A percentile compares a stretch with the other conserved stretches of the same genome.
phyloP scores from a whole-genome alignment of 2,329 filamentous ascomycete genomes.

The Parascedosporium putredinis region DNA sequence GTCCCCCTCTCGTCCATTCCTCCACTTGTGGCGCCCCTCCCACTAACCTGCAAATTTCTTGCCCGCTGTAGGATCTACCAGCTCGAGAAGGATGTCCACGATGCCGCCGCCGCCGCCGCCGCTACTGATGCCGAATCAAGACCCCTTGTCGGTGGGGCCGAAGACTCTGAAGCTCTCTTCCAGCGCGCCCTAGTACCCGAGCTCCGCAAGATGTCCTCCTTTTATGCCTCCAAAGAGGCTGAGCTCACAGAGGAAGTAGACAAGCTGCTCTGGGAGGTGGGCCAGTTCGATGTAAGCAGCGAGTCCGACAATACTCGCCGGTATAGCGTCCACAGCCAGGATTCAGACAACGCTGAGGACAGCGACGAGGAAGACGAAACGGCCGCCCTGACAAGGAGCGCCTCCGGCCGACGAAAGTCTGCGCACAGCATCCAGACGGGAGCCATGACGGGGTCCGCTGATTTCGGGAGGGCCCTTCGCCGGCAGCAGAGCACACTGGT shows the following conservation, averaged over 20 bases:
- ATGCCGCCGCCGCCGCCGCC: conserved; percentile 40
- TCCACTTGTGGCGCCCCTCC: background rate
- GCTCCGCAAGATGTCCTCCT: conserved; percentile 85
- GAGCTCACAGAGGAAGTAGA: conserved; percentile 78
- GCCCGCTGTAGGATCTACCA: conserved; percentile 65
- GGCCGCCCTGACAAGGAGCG: conserved; percentile 38
- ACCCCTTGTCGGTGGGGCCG: conserved; percentile 63
- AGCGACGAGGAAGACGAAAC: conserved; percentile 54
- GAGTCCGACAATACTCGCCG: conserved; percentile 23
- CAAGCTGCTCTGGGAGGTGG: conserved; percentile 64
- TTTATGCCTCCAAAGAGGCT: conserved; percentile 80
- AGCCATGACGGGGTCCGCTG: conserved; percentile 53
- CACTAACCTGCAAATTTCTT: too few relatives aligned
- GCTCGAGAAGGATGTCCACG: conserved; percentile 75
- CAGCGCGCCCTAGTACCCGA: conserved; percentile 73
- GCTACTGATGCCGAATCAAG: conserved; percentile 69
- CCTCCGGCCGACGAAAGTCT: conserved; percentile 22
- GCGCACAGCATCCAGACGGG: conserved; percentile 25
- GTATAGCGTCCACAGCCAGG: conserved; percentile 30
- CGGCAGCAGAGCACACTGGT: conserved; percentile 57
- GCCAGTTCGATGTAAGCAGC: conserved; percentile 53
- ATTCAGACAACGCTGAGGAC: conserved; percentile 52
- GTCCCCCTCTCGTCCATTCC: background rate
- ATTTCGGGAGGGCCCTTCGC: conserved; percentile 38
- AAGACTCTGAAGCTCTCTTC: conserved; percentile 75